phyloP scores from a whole-genome alignment of 2,329 filamentous ascomycete genomes.

The Trichoderma sp. region DNA sequence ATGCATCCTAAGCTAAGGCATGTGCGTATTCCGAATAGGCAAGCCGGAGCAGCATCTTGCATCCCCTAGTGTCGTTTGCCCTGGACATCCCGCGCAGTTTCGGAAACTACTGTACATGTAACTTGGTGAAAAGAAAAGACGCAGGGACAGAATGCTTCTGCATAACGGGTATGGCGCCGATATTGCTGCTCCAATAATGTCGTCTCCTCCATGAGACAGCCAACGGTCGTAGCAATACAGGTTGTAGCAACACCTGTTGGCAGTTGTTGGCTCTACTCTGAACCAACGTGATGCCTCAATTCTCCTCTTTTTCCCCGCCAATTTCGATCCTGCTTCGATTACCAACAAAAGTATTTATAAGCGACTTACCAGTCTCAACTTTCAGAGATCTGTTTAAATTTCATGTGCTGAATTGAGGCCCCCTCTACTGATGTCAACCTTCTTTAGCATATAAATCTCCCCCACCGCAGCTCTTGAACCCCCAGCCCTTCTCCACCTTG shows the following conservation, averaged over 20 bases:
- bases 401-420: neutral
- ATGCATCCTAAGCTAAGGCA: neutral
- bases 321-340: neutral
- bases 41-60: neutral
- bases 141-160: neutral
- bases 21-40: neutral
- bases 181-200: neutral
- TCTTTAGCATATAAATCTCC: neutral
- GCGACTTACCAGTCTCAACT: neutral
- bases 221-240: neutral
- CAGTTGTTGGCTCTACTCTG: neutral
- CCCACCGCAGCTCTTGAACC: neutral
- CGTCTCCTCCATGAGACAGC: neutral
- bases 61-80: neutral
- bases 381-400: neutral
- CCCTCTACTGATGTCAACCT: neutral
- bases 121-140: neutral
- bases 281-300: neutral
- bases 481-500: neutral
- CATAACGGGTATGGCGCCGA: neutral
- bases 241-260: neutral
- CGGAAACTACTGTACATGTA: neutral
- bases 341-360: neutral
- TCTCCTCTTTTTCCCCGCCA: neutral
- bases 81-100: neutral